phyloP scores from a whole-genome alignment of 192 early-diverging fungal species.

The Ambispora gerdemannii region DNA sequence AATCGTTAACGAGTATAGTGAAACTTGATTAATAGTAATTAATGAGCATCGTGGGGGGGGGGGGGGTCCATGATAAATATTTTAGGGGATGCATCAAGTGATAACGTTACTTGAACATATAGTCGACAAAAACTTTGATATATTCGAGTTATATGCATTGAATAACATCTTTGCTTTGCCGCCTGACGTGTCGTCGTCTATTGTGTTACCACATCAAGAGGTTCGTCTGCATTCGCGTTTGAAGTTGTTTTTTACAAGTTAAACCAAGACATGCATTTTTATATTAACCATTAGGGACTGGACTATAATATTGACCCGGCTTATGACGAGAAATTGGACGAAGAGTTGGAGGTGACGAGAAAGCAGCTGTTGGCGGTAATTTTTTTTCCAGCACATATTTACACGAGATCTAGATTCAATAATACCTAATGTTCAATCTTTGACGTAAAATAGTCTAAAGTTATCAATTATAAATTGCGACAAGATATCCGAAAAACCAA shows the following conservation, averaged over 20 bases:
- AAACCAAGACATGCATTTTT: background rate
- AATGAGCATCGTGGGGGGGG: too few species aligned
- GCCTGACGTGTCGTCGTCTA: slow-evolving; percentile 45
- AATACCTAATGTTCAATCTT: background rate
- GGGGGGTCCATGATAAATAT: too few species aligned
- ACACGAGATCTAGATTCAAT: background rate
- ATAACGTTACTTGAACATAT: slow-evolving; percentile 75
- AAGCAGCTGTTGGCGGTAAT: slow-evolving; percentile 43
- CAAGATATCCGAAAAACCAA: slow-evolving; percentile 35
- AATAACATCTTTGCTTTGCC: slow-evolving; percentile 74
- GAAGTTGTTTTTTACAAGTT: background rate
- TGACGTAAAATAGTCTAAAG: slow-evolving; percentile 35
- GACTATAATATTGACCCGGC: slow-evolving; percentile 36
- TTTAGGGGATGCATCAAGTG: slow-evolving; percentile 65
- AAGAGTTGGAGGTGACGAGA: slow-evolving; percentile 40
- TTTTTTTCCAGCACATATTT: background rate
- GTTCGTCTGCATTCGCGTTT: slow-evolving; percentile 23
- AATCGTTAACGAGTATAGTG: too few species aligned
- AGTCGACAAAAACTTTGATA: slow-evolving; percentile 81
- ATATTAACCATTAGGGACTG: slow-evolving; percentile 24
- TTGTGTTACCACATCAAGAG: slow-evolving; percentile 56
- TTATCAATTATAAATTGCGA: slow-evolving; percentile 38
- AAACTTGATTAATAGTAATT: too few species aligned
- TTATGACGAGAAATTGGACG: slow-evolving; percentile 38
- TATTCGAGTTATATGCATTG: slow-evolving; percentile 73